These are phyloP conservation scores for Volvox carteri DNA, from an alignment of 163 green algal genomes.

Conservation along the genomic window DNA sequence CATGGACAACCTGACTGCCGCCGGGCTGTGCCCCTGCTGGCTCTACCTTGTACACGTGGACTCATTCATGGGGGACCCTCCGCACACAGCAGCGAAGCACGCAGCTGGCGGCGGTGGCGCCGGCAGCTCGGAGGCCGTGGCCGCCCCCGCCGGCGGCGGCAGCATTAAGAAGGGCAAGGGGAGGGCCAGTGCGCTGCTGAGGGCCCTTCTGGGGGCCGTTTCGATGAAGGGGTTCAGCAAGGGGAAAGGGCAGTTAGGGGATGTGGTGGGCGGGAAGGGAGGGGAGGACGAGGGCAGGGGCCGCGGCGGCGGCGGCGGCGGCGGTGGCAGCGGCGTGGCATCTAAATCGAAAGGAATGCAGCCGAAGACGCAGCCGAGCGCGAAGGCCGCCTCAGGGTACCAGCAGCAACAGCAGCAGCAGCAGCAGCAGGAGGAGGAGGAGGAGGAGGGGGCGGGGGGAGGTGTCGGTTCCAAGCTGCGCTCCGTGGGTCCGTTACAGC, in stretches of 20 bases:
- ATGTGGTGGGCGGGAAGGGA: neutral
- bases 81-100: too few species aligned
- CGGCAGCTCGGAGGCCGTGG: neutral
- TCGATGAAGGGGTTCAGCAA: too few species aligned
- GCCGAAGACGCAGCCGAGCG: too few species aligned
- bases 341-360: too few species aligned
- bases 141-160: neutral
- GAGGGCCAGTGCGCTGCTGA: neutral
- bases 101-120: too few species aligned
- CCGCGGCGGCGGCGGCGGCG: too few species aligned
- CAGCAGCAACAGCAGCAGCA: too few species aligned
- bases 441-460: neutral
- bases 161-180: neutral
- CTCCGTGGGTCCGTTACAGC: slow-evolving; percentile 41
- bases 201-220: too few species aligned
- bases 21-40: slow-evolving; percentile 2
- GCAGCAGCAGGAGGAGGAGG: neutral
- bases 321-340: too few species aligned
- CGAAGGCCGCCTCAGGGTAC: too few species aligned
- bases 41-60: slow-evolving; percentile 33
- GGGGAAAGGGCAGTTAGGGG: too few species aligned
- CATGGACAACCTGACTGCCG: neutral
- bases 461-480: too few species aligned
- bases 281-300: neutral
- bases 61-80: slow-evolving; percentile 53